A percentile compares a stretch with the other conserved stretches of the same genome.
phyloP scores from a whole-genome alignment of 2,329 filamentous ascomycete species.

The Akanthomyces lecanii region DNA sequence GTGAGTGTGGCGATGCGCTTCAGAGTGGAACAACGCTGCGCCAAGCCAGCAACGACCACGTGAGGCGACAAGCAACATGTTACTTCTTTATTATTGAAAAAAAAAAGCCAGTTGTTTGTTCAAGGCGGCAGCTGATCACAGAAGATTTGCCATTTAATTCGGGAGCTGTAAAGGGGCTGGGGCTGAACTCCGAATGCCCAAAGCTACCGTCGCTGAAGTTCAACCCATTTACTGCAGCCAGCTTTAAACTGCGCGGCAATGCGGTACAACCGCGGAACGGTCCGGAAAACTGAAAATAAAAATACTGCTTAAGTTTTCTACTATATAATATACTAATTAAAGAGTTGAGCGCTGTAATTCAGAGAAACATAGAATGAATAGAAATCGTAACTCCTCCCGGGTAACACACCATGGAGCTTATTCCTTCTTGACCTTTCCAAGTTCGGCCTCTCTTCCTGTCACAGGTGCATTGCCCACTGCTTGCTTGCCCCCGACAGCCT shows the following conservation, averaged over 20 bases:
- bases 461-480: conserved; percentile 52
- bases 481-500: conserved; percentile 60
- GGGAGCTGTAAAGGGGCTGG: too few relatives aligned
- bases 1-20: conserved; percentile 5
- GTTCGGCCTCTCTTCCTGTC: conserved; percentile 45
- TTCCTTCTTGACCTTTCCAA: conserved; percentile 43
- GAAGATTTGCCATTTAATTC: too few relatives aligned
- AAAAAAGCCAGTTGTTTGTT: too few relatives aligned
- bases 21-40: conserved; percentile 14
- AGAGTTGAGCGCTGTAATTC: conserved; percentile 1
- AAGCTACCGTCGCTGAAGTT: too few relatives aligned
- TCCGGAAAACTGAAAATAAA: too few relatives aligned
- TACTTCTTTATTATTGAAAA: neutral
- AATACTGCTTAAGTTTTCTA: neutral
- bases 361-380: neutral
- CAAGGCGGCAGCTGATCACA: too few relatives aligned
- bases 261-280: too few relatives aligned
- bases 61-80: neutral
- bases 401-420: conserved; percentile 24
- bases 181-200: too few relatives aligned
- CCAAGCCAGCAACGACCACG: neutral
- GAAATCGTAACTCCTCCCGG: neutral
- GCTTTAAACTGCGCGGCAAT: too few relatives aligned
- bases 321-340: neutral
- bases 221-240: too few relatives aligned